Evolutionary conservation across 441 rosid species (phyloP).

Genomic region (Adansonia grandidieri): DNA sequence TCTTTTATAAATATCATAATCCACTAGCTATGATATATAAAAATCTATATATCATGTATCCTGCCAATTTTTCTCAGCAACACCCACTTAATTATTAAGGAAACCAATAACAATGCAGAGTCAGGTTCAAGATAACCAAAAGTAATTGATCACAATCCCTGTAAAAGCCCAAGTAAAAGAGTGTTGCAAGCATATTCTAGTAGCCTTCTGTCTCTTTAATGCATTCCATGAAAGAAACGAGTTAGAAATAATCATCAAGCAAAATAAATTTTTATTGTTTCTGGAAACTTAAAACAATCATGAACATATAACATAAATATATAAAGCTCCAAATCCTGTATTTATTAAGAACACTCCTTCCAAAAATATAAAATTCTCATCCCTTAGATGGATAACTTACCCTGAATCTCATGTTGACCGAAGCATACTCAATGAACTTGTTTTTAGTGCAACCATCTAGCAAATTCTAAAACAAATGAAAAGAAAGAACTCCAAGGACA

Average conservation of each 20-base stretch:
- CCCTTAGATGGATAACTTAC: constrained; percentile 4
- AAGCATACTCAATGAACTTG: background rate
- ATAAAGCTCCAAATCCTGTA: background rate
- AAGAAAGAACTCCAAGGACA: constrained; percentile 1
- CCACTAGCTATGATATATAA: too few relatives aligned
- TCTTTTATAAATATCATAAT: too few relatives aligned
- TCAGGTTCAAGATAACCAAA: background rate
- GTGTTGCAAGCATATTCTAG: background rate
- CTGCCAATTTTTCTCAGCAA: constrained; percentile 13
- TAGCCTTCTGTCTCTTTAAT: background rate
- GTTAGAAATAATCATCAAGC: background rate
- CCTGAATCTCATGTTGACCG: constrained; percentile 4
- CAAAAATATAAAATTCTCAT: background rate
- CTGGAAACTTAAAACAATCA: background rate
- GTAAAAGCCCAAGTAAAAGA: constrained; percentile 3
- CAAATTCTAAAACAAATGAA: constrained; percentile 16
- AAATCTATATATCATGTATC: background rate
- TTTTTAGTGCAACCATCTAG: background rate
- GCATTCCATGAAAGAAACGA: constrained; percentile 12
- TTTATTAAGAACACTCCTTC: background rate
- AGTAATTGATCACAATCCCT: background rate
- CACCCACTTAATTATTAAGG: constrained; percentile 1
- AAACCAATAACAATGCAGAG: background rate
- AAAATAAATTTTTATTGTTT: background rate
- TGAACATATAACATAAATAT: constrained; percentile 8